phyloP scores from a whole-genome alignment of 495 filamentous ascomycete species.

The Umbilicaria muhlenbergii region DNA sequence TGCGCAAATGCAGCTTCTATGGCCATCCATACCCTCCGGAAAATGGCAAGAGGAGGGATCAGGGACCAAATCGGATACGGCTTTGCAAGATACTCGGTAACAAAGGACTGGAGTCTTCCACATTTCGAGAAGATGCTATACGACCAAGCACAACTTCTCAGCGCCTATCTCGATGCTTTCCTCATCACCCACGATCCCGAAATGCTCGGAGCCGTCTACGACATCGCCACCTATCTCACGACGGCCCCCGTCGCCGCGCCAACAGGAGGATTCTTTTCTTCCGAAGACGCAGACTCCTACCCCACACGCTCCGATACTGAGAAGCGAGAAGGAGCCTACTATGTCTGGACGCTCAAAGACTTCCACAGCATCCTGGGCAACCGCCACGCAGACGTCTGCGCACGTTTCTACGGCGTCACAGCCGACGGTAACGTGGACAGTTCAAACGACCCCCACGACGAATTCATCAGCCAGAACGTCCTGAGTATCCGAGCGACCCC shows the following conservation, averaged over 20 bases:
- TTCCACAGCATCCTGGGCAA: slow-evolving; percentile 62
- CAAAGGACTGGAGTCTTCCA: slow-evolving; percentile 77
- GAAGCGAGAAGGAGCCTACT: slow-evolving; percentile 88
- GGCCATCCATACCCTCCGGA: slow-evolving; percentile 65
- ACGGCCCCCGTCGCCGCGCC: slow-evolving; percentile 46
- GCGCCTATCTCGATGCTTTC: slow-evolving; percentile 81
- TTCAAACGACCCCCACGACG: slow-evolving; percentile 76
- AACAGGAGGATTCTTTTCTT: slow-evolving; percentile 69
- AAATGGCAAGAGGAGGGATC: slow-evolving; percentile 76
- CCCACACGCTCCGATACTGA: slow-evolving; percentile 59
- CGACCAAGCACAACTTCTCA: slow-evolving; percentile 79
- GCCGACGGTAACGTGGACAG: slow-evolving; percentile 78
- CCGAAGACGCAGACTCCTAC: slow-evolving; percentile 86
- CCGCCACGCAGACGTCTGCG: slow-evolving; percentile 56
- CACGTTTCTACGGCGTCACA: slow-evolving; percentile 74
- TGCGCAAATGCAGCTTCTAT: slow-evolving; percentile 61
- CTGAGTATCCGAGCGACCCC: slow-evolving; percentile 43
- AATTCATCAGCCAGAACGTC: slow-evolving; percentile 69
- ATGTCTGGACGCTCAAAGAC: slow-evolving; percentile 86
- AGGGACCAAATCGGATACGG: slow-evolving; percentile 87
- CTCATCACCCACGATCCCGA: slow-evolving; percentile 52
- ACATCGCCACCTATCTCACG: slow-evolving; percentile 71
- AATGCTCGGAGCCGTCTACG: slow-evolving; percentile 65
- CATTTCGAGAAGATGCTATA: slow-evolving; percentile 99
- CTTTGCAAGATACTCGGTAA: slow-evolving; percentile 83